Percentiles rank a stretch among this genome's conserved stretches.
phyloP scores from a whole-genome alignment of 176 grass and related monocot genomes.

The Urochloa ruziziensis region DNA sequence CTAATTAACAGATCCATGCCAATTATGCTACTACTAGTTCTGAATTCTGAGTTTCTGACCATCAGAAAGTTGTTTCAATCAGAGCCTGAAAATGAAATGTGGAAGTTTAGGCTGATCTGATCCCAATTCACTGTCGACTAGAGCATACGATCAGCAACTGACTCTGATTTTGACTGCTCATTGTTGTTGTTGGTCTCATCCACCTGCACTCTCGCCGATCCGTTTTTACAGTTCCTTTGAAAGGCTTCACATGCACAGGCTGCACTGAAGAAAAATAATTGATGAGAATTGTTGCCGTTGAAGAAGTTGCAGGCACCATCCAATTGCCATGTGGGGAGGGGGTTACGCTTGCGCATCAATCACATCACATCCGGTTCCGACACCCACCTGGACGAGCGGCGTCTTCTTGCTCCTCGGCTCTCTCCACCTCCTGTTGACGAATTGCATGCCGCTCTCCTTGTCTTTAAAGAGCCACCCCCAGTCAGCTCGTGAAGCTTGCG shows the following conservation, averaged over 20 bases:
- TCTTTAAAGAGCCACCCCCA: slow-evolving; percentile 38
- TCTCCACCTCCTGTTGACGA: not conserved
- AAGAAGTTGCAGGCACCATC: slow-evolving; percentile 2
- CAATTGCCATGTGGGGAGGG: slow-evolving; percentile 46
- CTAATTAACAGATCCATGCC: too few relatives aligned
- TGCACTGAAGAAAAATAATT: not conserved
- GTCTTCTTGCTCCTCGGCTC: slow-evolving; percentile 8
- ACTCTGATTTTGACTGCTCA: not conserved
- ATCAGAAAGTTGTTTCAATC: not conserved
- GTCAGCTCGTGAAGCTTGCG: not conserved
- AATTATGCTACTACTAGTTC: not conserved
- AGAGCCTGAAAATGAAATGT: not conserved
- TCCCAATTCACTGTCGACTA: not conserved
- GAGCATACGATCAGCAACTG: not conserved
- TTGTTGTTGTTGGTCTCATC: too few relatives aligned
- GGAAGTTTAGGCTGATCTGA: not conserved
- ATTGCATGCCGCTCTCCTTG: not conserved
- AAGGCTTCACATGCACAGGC: not conserved
- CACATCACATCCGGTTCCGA: slow-evolving; percentile 18
- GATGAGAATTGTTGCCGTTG: not conserved
- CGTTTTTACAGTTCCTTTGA: not conserved
- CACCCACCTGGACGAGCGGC: slow-evolving; percentile 1
- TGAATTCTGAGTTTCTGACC: not conserved
- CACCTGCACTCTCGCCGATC: not conserved
- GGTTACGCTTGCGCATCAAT: slow-evolving; percentile 4